A percentile compares a stretch with the other conserved stretches of the same genome.
Evolutionary conservation across 768 basidiomycete genomes (phyloP).

Genomic region (Phylloporus sp.): DNA sequence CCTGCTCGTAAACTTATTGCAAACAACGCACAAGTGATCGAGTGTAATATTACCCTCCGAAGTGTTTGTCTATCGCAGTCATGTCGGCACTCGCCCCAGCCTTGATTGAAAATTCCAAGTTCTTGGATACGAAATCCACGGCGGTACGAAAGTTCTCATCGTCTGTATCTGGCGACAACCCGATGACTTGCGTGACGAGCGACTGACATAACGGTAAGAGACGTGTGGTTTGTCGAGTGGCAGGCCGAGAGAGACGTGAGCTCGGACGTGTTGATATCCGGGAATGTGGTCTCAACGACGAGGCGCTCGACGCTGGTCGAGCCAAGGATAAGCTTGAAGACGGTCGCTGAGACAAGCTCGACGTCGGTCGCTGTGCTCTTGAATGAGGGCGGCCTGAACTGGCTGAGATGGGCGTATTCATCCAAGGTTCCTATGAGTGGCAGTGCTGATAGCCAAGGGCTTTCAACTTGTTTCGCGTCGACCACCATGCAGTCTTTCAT

Average conservation of each 20-base stretch:
- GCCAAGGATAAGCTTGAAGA: slow-evolving; percentile 47
- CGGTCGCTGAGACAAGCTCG: slow-evolving; percentile 40
- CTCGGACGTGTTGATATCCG: slow-evolving; percentile 35
- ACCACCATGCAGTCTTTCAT: slow-evolving; percentile 18
- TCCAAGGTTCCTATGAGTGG: slow-evolving; percentile 4
- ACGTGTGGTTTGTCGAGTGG: slow-evolving; percentile 48
- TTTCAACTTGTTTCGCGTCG: background rate
- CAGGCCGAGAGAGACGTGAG: slow-evolving; percentile 49
- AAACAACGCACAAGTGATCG: background rate
- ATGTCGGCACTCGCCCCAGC: slow-evolving; percentile 57
- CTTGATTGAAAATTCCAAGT: slow-evolving; percentile 55
- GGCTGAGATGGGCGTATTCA: slow-evolving; percentile 22
- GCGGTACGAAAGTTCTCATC: slow-evolving; percentile 44
- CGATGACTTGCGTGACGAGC: slow-evolving; percentile 53
- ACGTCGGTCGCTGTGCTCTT: slow-evolving; percentile 26
- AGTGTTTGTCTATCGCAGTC: slow-evolving; percentile 46
- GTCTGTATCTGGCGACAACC: slow-evolving; percentile 41
- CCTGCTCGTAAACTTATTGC: slow-evolving; percentile 12
- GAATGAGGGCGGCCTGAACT: slow-evolving; percentile 18
- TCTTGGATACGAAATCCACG: slow-evolving; percentile 57
- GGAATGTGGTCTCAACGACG: slow-evolving; percentile 32
- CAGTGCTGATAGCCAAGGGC: slow-evolving; percentile 3
- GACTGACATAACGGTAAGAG: slow-evolving; percentile 52
- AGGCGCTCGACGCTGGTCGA: slow-evolving; percentile 42
- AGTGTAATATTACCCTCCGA: slow-evolving; percentile 44